Evolutionary conservation across 352 stramenopile genomes (phyloP).

Genomic region (Peronosclerospora sorghi): DNA sequence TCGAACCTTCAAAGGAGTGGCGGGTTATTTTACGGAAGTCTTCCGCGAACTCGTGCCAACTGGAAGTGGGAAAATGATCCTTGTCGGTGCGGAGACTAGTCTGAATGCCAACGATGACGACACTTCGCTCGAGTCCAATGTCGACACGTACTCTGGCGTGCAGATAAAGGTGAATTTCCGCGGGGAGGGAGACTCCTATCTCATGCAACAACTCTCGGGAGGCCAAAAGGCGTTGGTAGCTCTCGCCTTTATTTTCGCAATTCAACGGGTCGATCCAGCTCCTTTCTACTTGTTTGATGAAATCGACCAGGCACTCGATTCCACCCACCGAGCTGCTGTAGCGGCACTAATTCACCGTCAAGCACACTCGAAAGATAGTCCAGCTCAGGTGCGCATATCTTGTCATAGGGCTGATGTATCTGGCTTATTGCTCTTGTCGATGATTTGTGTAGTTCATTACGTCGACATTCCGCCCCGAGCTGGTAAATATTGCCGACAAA

Average conservation of each 20-base stretch:
- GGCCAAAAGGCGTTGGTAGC: conserved; percentile 99
- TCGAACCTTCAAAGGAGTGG: conserved; percentile 97
- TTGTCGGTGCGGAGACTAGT: conserved; percentile 85
- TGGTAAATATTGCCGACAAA: conserved; percentile 94
- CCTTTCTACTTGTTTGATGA: conserved; percentile 99
- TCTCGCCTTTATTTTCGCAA: conserved; percentile 99
- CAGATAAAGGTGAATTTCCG: conserved; percentile 98
- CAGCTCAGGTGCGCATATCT: conserved; percentile 82
- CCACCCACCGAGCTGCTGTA: conserved; percentile 94
- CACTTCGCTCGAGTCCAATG: conserved; percentile 25
- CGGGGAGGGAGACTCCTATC: conserved; percentile 90
- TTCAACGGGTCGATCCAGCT: conserved; percentile 96
- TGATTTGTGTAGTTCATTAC: conserved; percentile 87
- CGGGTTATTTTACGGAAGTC: conserved; percentile 96
- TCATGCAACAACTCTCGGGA: conserved; percentile 98
- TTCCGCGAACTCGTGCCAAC: conserved; percentile 97
- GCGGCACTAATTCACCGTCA: conserved; percentile 95
- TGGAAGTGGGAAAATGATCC: conserved; percentile 92
- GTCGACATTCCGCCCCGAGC: conserved; percentile 98
- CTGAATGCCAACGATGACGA: conserved; percentile 8
- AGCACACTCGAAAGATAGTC: conserved; percentile 89
- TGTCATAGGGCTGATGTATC: not conserved
- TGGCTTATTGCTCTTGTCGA: conserved; percentile 1
- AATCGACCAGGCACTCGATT: conserved; percentile 99
- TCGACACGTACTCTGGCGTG: conserved; percentile 94